These are phyloP conservation scores for Colletotrichum spaethianum DNA, from an alignment of 2,329 filamentous ascomycete species.

Conservation along the genomic window DNA sequence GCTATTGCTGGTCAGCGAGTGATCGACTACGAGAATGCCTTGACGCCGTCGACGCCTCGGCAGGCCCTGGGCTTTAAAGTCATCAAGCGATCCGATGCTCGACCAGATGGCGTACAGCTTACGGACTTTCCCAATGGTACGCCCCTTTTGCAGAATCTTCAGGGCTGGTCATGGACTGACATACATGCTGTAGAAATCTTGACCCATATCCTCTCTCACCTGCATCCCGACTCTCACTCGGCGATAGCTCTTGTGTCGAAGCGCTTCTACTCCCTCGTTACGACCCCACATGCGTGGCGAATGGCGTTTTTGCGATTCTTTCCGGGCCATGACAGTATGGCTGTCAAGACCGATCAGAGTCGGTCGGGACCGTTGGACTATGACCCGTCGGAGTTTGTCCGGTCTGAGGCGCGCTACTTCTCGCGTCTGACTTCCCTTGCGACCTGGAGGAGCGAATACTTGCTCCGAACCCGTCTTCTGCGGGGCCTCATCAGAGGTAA, in stretches of 20 bases:
- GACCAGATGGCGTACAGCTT: conserved; percentile 59
- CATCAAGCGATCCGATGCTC: conserved; percentile 60
- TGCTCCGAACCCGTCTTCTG: conserved; percentile 86
- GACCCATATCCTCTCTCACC: conserved; percentile 90
- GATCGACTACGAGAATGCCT: conserved; percentile 73
- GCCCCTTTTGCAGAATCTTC: conserved; percentile 44
- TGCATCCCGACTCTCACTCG: conserved; percentile 87
- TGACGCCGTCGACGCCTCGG: conserved; percentile 61
- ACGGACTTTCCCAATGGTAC: conserved; percentile 85
- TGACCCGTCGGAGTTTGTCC: conserved; percentile 68
- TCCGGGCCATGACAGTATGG: conserved; percentile 77
- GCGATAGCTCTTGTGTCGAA: conserved; percentile 88
- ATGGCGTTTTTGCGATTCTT: conserved; percentile 94
- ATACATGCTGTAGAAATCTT: conserved; percentile 78
- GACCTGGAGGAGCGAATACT: conserved; percentile 98
- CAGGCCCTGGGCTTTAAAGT: conserved; percentile 70
- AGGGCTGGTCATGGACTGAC: conserved; percentile 14
- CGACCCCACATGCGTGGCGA: conserved; percentile 93
- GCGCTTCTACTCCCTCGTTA: conserved; percentile 88
- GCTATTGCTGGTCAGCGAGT: conserved; percentile 66
- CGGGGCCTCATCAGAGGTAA: conserved; percentile 87
- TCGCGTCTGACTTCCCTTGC: conserved; percentile 84
- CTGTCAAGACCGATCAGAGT: conserved; percentile 52
- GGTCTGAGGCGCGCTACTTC: conserved; percentile 84
- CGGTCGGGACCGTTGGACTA: conserved; percentile 58